Conservation (phyloP, 306 rosid species). For the Pueraria montana region DNA sequence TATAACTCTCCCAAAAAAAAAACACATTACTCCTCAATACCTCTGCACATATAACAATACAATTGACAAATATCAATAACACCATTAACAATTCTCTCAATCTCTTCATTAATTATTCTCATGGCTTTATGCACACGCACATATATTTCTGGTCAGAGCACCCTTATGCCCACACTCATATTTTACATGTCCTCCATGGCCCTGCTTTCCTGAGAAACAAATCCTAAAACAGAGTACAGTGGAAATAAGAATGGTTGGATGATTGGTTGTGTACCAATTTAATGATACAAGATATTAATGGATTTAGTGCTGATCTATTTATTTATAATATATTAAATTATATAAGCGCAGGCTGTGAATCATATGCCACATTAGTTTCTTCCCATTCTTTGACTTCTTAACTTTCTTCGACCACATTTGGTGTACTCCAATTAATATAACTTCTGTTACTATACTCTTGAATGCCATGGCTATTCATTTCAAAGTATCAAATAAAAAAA, state of each 20-base stretch:
- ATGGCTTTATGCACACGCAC: too few species aligned
- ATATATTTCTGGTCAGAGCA: background rate
- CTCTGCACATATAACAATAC: too few species aligned
- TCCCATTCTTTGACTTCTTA: background rate
- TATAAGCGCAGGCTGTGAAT: background rate
- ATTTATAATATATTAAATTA: background rate
- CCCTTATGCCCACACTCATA: background rate
- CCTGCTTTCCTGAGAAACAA: background rate
- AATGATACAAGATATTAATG: background rate
- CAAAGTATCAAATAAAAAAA: too few species aligned
- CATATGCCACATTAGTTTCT: background rate
- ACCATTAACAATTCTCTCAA: too few species aligned
- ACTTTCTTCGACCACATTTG: background rate
- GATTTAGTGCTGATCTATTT: background rate
- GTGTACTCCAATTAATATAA: too few species aligned
- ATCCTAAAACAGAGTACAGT: background rate
- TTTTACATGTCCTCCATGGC: too few species aligned
- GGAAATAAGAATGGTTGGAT: background rate
- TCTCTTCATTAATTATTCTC: too few species aligned
- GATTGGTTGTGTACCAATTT: conserved; percentile 16
- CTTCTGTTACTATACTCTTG: too few species aligned
- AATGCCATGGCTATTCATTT: too few species aligned
- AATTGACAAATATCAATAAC: too few species aligned
- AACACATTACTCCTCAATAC: too few species aligned
- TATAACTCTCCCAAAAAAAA: too few species aligned